Percentiles rank a stretch among this genome's conserved stretches.
These are phyloP conservation scores for Triticum aestivum DNA, from an alignment of 176 grass and related monocot genomes.

Conservation along the genomic window IWGSC_CS_RefSeq_v2.1 NC_057799.1:566830856-566831355, in stretches of 20 bases:
- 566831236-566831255: constrained; percentile 61
- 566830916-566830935: constrained; percentile 88
- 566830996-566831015: neutral
- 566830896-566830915: constrained; percentile 91
- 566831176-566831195: constrained; percentile 63
- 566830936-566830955: neutral
- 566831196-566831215: constrained; percentile 72
- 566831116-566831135: constrained; percentile 30
- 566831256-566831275: neutral
- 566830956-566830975: neutral
- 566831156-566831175: constrained; percentile 38
- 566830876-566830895: constrained; percentile 88
- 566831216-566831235: constrained; percentile 82
- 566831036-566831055: neutral
- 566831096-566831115: constrained; percentile 4
- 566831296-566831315: neutral
- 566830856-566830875: constrained; percentile 93
- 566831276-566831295: neutral
- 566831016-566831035: neutral
- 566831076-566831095: neutral
- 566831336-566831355: neutral
- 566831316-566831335: neutral
- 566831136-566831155: constrained; percentile 54
- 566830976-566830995: constrained; percentile 2
- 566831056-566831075: neutral